Evolutionary conservation across 2,329 filamentous ascomycete species (phyloP).

Genomic region (Colletotrichum filicis): DNA sequence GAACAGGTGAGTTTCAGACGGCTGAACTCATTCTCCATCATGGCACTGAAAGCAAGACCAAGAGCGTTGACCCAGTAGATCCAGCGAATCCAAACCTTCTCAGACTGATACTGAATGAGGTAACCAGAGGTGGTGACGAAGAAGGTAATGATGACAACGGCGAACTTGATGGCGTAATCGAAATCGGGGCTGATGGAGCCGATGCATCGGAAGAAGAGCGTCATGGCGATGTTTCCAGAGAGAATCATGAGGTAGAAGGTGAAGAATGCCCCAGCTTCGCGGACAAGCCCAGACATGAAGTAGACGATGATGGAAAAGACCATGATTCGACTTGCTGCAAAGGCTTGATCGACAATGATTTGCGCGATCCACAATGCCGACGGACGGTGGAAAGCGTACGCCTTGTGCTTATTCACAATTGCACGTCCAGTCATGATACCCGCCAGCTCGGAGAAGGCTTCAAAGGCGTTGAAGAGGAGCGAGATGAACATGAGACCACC

Average conservation of each 20-base stretch:
- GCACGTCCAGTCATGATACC: conserved; percentile 80
- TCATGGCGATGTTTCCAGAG: conserved; percentile 77
- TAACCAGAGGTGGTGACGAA: conserved; percentile 86
- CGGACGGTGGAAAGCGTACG: conserved; percentile 85
- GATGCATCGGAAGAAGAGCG: conserved; percentile 80
- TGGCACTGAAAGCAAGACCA: conserved; percentile 77
- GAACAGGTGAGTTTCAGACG: conserved; percentile 76
- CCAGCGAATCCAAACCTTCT: conserved; percentile 83
- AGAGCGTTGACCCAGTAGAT: conserved; percentile 82
- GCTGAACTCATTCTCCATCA: conserved; percentile 91
- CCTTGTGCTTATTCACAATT: conserved; percentile 86
- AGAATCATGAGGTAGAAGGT: conserved; percentile 79
- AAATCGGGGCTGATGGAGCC: conserved; percentile 83
- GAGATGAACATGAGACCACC: conserved; percentile 85
- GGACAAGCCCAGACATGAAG: conserved; percentile 78
- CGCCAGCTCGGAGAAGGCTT: conserved; percentile 82
- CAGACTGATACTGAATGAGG: conserved; percentile 80
- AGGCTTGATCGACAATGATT: conserved; percentile 81
- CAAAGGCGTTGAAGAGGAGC: conserved; percentile 88
- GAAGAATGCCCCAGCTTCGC: conserved; percentile 82
- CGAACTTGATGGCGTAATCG: conserved; percentile 86
- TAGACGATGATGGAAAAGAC: conserved; percentile 82
- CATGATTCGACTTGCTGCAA: conserved; percentile 76
- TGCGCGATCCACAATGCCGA: conserved; percentile 87
- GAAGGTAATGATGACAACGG: conserved; percentile 82